Evolutionary conservation across 2,329 filamentous ascomycete species (phyloP), one percentile per base, ranked within the genome.

Genomic region (Cercospora sojina): DNA sequence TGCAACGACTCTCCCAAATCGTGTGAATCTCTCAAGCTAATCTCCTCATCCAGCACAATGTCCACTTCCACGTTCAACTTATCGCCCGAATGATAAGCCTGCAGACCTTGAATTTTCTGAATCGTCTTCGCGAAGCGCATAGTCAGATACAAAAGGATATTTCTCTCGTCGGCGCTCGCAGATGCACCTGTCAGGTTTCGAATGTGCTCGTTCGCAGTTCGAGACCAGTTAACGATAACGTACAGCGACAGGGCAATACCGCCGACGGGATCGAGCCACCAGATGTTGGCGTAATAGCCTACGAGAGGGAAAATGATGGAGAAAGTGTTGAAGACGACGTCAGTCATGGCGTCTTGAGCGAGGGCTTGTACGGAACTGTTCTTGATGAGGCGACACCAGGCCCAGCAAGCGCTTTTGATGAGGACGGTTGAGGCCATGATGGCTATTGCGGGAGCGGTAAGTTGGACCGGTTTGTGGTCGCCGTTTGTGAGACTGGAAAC

Each of bases 121-220:
- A 97, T 96, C 12, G 91, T 90, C 71, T 91, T 92, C 55, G 93
- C 93, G 76, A 97, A 97, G 20, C 93, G 90, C 91, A 97, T 96
- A 1, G 93, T 95, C 72, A 96, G 85, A 79, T 97, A 97, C 0
- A 97, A 84, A 23, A 97, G 79, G 56, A 96, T 87, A 75, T 95
- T 96, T 31, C 93, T 86, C 80, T 95, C 90, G 72, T 94, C 91
- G 0, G 91, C 89, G 1, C 88, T 88, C 5, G 91, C 91, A 0
- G 90, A 90, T 72, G 91, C 91, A 18, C 92, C 92, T 0, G 90
- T 91, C 31, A 95, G 81, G 74, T 94, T 92, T 75, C 90, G 88
- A 75, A 95, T 92, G 75, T 96, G 92, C 69, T 90, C 87, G 49
- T 86, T 83, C 0, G 90, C 90, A 0, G 91, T 94, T 59, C 84